Percentiles rank a stretch among this genome's conserved stretches.
Evolutionary conservation across 495 filamentous ascomycete genomes (phyloP).

Genomic region (Rusavskia elegans): DNA sequence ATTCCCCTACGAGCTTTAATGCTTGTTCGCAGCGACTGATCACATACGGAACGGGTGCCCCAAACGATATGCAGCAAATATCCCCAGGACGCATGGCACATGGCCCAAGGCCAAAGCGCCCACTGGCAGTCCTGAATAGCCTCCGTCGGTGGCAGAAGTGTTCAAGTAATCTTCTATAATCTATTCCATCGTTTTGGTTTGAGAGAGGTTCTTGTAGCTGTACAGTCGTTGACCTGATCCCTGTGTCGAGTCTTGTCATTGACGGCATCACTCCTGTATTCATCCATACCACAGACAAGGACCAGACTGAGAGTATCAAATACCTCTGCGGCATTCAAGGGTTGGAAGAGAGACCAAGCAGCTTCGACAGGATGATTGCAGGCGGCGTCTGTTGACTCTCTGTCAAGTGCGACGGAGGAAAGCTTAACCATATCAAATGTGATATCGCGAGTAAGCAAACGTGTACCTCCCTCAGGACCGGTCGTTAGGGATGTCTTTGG

Average conservation of each 20-base stretch:
- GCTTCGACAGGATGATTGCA: background rate
- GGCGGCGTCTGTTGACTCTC: too few relatives aligned
- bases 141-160: background rate
- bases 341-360: background rate
- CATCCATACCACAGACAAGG: background rate
- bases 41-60: background rate
- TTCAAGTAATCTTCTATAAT: background rate
- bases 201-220: background rate
- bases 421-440: too few relatives aligned
- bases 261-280: background rate
- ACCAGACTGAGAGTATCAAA: background rate
- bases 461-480: too few relatives aligned
- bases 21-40: background rate
- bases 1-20: background rate
- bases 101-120: background rate
- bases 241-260: background rate
- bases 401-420: too few relatives aligned
- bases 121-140: background rate
- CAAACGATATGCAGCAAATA: background rate
- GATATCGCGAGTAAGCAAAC: too few relatives aligned
- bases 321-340: background rate
- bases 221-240: background rate
- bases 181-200: background rate
- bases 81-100: background rate
- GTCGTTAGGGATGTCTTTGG: too few relatives aligned